A percentile compares a stretch with the other conserved stretches of the same genome.
Conservation (phyloP, 2,329 filamentous ascomycete genomes). For the Sclerotinia subarctica region DNA sequence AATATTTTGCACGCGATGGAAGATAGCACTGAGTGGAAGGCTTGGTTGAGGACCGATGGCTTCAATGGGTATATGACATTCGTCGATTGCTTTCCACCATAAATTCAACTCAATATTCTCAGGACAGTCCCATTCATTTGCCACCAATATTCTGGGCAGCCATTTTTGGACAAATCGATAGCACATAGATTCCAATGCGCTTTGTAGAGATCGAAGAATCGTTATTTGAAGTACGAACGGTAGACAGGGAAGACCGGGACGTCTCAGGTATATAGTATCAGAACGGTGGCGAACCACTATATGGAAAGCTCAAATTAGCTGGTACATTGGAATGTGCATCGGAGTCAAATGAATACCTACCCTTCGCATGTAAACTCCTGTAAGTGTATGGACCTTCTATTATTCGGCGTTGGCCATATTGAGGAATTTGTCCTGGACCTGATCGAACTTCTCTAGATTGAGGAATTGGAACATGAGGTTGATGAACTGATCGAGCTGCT, state of each 20-base stretch:
- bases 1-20: slow-evolving; percentile 19
- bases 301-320: background rate
- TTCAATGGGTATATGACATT: slow-evolving; percentile 22
- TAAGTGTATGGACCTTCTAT: background rate
- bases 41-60: slow-evolving; percentile 17
- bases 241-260: slow-evolving; percentile 18
- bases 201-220: slow-evolving; percentile 23
- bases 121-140: slow-evolving; percentile 23
- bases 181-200: slow-evolving; percentile 24
- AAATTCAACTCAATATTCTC: slow-evolving; percentile 25
- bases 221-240: slow-evolving; percentile 25
- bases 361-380: background rate
- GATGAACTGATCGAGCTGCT: background rate
- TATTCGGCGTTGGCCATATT: background rate
- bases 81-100: slow-evolving; percentile 22
- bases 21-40: slow-evolving; percentile 5
- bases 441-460: background rate
- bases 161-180: slow-evolving; percentile 26
- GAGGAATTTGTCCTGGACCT: slow-evolving; percentile 1
- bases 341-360: background rate
- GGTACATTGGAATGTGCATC: background rate
- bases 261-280: background rate
- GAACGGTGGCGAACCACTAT: background rate
- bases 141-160: slow-evolving; percentile 23
- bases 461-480: background rate